Percentiles rank a stretch among this genome's conserved stretches.
Evolutionary conservation across 2,329 filamentous ascomycete genomes (phyloP).

Genomic region (Aspergillus tubingensis): DNA sequence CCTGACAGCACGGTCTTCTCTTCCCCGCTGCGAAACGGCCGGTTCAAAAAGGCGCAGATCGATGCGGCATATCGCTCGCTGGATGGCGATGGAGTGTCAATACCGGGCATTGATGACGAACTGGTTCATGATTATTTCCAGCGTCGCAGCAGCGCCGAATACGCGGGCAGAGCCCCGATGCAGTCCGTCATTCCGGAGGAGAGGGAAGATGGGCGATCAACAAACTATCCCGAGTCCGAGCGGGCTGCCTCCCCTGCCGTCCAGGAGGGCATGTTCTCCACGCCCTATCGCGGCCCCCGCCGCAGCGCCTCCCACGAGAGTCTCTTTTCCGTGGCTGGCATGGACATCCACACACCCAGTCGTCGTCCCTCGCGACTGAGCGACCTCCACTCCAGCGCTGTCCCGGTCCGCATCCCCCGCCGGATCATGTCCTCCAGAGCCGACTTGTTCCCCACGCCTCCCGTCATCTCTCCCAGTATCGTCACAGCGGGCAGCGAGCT

Average conservation of each 20-base stretch:
- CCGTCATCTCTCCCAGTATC: conserved; percentile 41
- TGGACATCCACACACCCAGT: conserved; percentile 85
- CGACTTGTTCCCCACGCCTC: conserved; percentile 41
- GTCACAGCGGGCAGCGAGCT: conserved; percentile 37
- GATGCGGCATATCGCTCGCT: conserved; percentile 53
- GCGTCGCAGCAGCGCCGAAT: conserved; percentile 8
- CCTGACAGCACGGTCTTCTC: conserved; percentile 71
- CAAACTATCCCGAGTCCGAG: conserved; percentile 19
- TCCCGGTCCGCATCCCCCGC: conserved; percentile 43
- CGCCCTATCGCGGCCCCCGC: conserved; percentile 53
- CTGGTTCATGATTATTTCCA: conserved; percentile 10
- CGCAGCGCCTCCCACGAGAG: conserved; percentile 81
- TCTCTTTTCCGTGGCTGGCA: conserved; percentile 79
- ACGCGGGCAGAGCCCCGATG: conserved; percentile 22
- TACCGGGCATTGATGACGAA: conserved; percentile 21
- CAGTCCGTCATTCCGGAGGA: conserved; percentile 44
- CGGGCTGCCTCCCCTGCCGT: conserved; percentile 14
- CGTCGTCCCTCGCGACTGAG: conserved; percentile 74
- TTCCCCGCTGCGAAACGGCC: conserved; percentile 65
- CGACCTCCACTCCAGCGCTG: conserved; percentile 51
- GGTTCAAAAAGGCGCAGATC: conserved; percentile 60
- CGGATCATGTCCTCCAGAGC: conserved; percentile 50
- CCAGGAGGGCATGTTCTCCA: conserved; percentile 27
- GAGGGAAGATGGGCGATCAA: conserved; percentile 32
- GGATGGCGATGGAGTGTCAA: conserved; percentile 14